Base-by-base conservation (phyloP, 345 rosid species). In the Psidium guajava region DNA sequence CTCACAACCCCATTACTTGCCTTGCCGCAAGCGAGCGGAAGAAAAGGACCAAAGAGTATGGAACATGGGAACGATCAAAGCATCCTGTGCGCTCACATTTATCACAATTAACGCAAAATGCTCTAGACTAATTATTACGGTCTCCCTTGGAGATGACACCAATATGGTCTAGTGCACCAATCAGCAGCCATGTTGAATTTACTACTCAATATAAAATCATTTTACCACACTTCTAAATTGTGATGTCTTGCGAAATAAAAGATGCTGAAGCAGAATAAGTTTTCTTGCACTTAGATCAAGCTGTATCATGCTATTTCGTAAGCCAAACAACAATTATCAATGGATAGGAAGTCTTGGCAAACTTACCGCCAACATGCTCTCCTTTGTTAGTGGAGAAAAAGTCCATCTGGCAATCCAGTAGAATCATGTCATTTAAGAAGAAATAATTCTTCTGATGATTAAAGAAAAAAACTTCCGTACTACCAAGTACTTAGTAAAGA, bases 311-410 rank as follows among this genome's bases (percentile, higher is more conserved):
- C 75, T 50, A 82, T 82, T 55, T 27, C 20, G 57, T 51, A 82
- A 61, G 73, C 55, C 25, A 44, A 59, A 57, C 47, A 49, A 55
- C 21, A 5, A 47, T 81, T 47, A 21, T 36, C 49, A 75, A 27
- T 82, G 74, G 53, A 84, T 49, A 55, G 49, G 50, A 42, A 80
- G 47, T 24, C 27, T 25, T 52, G 84, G 58, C 15, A 54, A 40
- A 87, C 96, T 91, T 88, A 95, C 99, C 86, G 85, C 86, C 40
- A 95, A 87, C 96, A 97, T 94, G 84, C 93, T 92, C 82, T 97
- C 98, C 89, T 91, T 94, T 1, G 93, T 84, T 82, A 95, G 90
- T 1, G 99, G 99, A 85, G 94, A 90, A 87, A 97, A 97, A 5
- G 92, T 89, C 99, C 99, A 97, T 89, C 99, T 95, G 96, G 22